Evolutionary conservation across 441 rosid genomes (phyloP).

Genomic region (California macrophylla): DNA sequence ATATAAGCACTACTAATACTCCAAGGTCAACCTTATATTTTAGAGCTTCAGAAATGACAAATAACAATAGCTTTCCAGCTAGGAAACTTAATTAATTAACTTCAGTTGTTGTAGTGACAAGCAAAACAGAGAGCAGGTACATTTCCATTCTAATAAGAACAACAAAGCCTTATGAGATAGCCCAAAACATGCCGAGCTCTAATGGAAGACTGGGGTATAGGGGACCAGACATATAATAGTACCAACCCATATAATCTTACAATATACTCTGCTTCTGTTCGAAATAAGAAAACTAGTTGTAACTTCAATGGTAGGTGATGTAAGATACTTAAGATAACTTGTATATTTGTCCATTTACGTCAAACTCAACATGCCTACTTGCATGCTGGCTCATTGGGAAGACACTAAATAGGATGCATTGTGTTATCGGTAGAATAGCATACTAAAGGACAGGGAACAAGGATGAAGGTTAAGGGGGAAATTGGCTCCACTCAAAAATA

Average conservation of each 20-base stretch:
- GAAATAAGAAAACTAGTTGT: neutral
- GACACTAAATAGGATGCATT: too few relatives aligned
- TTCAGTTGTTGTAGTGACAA: neutral
- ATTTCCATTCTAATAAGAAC: neutral
- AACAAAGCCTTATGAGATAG: neutral
- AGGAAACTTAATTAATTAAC: neutral
- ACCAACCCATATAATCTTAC: neutral
- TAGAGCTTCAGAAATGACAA: neutral
- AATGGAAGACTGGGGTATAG: neutral
- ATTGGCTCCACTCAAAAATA: too few relatives aligned
- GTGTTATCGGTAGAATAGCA: neutral
- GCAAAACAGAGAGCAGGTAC: neutral
- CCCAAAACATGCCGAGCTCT: neutral
- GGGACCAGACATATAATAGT: neutral
- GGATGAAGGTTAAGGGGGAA: too few relatives aligned
- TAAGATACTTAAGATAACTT: neutral
- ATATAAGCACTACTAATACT: neutral
- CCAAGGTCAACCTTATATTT: constrained; percentile 4
- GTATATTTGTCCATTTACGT: neutral
- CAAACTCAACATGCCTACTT: neutral
- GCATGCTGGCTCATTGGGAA: neutral
- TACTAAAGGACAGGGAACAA: neutral
- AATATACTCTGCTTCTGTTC: neutral
- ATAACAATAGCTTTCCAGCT: neutral
- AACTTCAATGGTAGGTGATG: neutral